Evolutionary conservation across 1,284 basidiomycete species (phyloP).

Genomic region (Pterulicium gracile): DNA sequence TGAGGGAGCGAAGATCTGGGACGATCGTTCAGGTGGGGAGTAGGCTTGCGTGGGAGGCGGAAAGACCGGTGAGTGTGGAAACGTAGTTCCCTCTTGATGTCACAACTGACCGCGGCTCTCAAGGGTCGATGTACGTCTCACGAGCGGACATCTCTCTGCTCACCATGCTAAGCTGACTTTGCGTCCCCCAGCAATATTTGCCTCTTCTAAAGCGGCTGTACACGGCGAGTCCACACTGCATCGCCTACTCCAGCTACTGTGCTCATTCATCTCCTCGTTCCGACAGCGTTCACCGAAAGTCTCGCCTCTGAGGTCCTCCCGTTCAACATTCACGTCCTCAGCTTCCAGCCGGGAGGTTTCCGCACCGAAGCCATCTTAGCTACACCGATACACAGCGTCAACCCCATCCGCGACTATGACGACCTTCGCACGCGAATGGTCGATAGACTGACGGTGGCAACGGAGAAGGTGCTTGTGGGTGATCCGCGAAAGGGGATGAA

Average conservation of each 20-base stretch:
- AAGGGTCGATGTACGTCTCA: not conserved
- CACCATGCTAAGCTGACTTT: too few species aligned
- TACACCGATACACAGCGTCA: not conserved
- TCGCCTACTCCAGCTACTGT: too few species aligned
- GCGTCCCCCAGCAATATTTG: constrained; percentile 8
- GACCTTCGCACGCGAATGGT: not conserved
- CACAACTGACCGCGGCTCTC: too few species aligned
- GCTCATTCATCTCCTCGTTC: too few species aligned
- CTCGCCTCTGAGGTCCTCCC: not conserved
- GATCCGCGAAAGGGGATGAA: not conserved
- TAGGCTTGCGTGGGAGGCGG: not conserved
- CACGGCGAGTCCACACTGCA: constrained; percentile 9
- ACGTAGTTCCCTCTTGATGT: too few species aligned
- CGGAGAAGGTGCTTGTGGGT: not conserved
- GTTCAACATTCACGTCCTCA: not conserved
- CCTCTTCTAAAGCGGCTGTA: not conserved
- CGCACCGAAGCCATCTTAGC: not conserved
- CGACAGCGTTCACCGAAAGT: constrained; percentile 10
- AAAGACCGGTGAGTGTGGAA: constrained; percentile 6
- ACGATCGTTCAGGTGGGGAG: constrained; percentile 1
- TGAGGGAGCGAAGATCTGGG: not conserved
- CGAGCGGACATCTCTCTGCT: too few species aligned
- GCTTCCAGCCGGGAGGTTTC: not conserved
- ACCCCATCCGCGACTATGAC: not conserved
- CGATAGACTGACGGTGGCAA: not conserved